Conservation (phyloP, 2,329 filamentous ascomycete genomes). For the Botryosphaeria dothidea region DNA sequence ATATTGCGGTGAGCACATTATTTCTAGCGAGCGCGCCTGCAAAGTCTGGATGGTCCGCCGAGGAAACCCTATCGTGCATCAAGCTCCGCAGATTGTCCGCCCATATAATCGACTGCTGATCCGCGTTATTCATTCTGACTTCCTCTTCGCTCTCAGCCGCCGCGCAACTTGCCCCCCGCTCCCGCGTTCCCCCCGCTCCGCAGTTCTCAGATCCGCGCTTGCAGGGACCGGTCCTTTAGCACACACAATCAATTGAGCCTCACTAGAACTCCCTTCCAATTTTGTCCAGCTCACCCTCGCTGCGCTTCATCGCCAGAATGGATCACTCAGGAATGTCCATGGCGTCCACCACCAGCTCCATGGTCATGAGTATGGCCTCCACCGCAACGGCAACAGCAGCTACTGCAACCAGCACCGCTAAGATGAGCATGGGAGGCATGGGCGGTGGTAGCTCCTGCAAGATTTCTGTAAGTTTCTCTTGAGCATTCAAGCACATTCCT, state of each 20-base stretch:
- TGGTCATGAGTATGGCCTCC: not conserved
- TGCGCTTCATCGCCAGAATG: not conserved
- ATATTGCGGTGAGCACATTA: slow-evolving; percentile 3
- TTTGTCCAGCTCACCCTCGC: not conserved
- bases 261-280: not conserved
- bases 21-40: not conserved
- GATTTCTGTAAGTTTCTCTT: slow-evolving; percentile 35
- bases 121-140: not conserved
- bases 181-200: not conserved
- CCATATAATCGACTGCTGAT: not conserved
- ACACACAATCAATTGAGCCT: not conserved
- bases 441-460: slow-evolving; percentile 34
- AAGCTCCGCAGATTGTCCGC: not conserved
- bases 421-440: slow-evolving; percentile 11
- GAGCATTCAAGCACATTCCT: too few species aligned
- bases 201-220: not conserved
- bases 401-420: not conserved
- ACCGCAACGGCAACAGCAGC: not conserved
- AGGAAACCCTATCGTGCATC: not conserved
- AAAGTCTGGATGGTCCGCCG: not conserved
- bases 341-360: slow-evolving; percentile 1
- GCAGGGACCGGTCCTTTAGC: not conserved
- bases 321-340: slow-evolving; percentile 3
- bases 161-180: not conserved
- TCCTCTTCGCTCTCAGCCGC: not conserved